phyloP scores from a whole-genome alignment of 2,329 filamentous ascomycete species.

The Fonsecaea pedrosoi region DNA sequence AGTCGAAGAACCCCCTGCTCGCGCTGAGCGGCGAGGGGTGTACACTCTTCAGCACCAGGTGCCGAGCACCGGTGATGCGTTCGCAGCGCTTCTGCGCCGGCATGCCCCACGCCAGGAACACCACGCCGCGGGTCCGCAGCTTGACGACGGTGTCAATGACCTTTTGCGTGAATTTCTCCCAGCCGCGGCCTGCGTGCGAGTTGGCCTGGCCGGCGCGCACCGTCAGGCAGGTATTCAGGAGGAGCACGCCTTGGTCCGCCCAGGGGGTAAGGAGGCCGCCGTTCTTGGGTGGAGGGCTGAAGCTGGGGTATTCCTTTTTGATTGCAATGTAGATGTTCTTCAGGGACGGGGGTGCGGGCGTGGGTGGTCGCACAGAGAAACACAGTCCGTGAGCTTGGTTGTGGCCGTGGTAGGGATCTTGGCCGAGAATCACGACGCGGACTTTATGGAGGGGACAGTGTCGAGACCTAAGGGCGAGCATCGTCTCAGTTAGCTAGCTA shows the following conservation, averaged over 20 bases:
- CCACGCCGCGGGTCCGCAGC: constrained; percentile 78
- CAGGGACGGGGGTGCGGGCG: constrained; percentile 84
- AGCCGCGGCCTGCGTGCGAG: constrained; percentile 82
- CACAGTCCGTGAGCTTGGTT: constrained; percentile 96
- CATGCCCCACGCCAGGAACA: constrained; percentile 92
- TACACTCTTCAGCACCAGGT: constrained; percentile 83
- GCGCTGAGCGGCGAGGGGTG: constrained; percentile 96
- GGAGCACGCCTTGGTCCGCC: constrained; percentile 89
- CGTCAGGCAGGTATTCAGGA: constrained; percentile 94
- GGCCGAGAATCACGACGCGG: constrained; percentile 91
- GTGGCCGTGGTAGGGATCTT: constrained; percentile 95
- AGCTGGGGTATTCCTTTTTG: constrained; percentile 84
- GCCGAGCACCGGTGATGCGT: constrained; percentile 68
- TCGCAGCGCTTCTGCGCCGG: constrained; percentile 81
- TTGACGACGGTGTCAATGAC: constrained; percentile 86
- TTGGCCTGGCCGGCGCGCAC: constrained; percentile 89
- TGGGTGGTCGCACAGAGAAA: constrained; percentile 92
- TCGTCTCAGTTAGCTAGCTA: constrained; percentile 3
- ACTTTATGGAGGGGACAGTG: constrained; percentile 88
- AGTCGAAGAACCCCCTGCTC: constrained; percentile 78
- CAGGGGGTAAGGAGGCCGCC: constrained; percentile 87
- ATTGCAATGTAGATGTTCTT: constrained; percentile 92
- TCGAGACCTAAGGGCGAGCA: constrained; percentile 72
- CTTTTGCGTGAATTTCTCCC: constrained; percentile 91
- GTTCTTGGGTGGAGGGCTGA: constrained; percentile 75